Evolutionary conservation across 192 early-diverging fungal genomes (phyloP).

Genomic region (Entophlyctis helioformis): DNA sequence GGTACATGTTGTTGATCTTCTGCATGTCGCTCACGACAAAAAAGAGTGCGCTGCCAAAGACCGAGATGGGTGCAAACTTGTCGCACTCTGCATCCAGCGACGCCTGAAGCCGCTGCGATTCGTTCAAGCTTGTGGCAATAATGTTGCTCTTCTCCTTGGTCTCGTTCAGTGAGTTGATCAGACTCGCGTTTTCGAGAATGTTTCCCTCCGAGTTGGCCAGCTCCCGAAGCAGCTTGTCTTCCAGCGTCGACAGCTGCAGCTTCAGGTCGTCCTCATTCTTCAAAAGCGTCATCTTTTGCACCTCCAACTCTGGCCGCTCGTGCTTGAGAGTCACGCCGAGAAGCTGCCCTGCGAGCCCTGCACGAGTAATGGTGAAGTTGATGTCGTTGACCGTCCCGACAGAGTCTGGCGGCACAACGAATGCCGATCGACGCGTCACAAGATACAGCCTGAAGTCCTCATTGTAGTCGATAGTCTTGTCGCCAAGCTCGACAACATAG

Average conservation of each 20-base stretch:
- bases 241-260: slow-evolving; percentile 32
- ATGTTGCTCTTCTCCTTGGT: slow-evolving; percentile 41
- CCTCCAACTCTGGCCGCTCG: slow-evolving; percentile 41
- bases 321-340: slow-evolving; percentile 42
- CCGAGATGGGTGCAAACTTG: slow-evolving; percentile 33
- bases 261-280: slow-evolving; percentile 43
- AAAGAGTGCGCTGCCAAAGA: slow-evolving; percentile 31
- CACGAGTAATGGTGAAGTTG: slow-evolving; percentile 45
- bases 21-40: slow-evolving; percentile 37
- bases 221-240: slow-evolving; percentile 40
- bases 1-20: slow-evolving; percentile 45
- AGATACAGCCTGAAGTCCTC: slow-evolving; percentile 40
- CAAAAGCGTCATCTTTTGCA: slow-evolving; percentile 34
- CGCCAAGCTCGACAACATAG: slow-evolving; percentile 37
- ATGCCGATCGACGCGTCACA: slow-evolving; percentile 22
- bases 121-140: slow-evolving; percentile 28
- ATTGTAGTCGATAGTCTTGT: slow-evolving; percentile 45
- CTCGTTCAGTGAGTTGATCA: slow-evolving; percentile 39
- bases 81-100: slow-evolving; percentile 40
- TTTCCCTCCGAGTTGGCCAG: slow-evolving; percentile 45
- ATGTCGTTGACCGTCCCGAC: slow-evolving; percentile 25
- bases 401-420: slow-evolving; percentile 25
- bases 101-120: slow-evolving; percentile 35
- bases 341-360: slow-evolving; percentile 38
- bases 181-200: slow-evolving; percentile 43